These are phyloP conservation scores for Aspergillus neotritici DNA, from an alignment of 2,329 filamentous ascomycete species.

Conservation along the genomic window DNA sequence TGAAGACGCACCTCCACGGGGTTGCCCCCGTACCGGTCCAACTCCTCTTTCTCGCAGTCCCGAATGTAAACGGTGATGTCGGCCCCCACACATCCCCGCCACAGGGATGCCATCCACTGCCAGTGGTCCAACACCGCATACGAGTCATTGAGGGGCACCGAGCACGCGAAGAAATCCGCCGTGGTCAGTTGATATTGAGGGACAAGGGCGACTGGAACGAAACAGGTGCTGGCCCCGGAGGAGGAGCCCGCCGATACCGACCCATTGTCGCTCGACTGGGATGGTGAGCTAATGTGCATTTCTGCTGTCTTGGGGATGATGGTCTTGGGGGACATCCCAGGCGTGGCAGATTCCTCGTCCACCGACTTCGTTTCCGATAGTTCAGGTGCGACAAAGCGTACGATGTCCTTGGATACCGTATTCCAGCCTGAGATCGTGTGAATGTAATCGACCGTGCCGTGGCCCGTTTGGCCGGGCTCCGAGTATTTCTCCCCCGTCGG, in stretches of 20 bases:
- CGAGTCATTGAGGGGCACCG: constrained; percentile 67
- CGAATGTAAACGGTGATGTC: constrained; percentile 53
- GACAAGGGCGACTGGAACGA: constrained; percentile 67
- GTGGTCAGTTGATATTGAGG: constrained; percentile 74
- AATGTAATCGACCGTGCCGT: constrained; percentile 56
- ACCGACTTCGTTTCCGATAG: constrained; percentile 11
- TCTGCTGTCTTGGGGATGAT: constrained; percentile 28
- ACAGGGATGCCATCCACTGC: constrained; percentile 94
- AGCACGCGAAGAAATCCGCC: constrained; percentile 67
- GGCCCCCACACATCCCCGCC: constrained; percentile 77
- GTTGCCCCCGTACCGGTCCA: constrained; percentile 37
- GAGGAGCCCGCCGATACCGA: constrained; percentile 20
- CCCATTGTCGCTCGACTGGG: constrained; percentile 22
- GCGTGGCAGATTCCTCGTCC: constrained; percentile 16
- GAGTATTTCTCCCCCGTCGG: constrained; percentile 15
- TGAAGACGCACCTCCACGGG: constrained; percentile 53
- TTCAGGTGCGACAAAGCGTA: constrained; percentile 47
- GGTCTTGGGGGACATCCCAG: constrained; percentile 28
- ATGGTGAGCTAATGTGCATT: constrained; percentile 27
- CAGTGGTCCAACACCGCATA: constrained; percentile 87
- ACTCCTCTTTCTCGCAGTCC: constrained; percentile 37
- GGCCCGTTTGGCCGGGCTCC: constrained; percentile 34
- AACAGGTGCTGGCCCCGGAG: constrained; percentile 10
- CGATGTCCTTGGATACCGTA: constrained; percentile 64
- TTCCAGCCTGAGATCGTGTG: constrained; percentile 69